phyloP scores from a whole-genome alignment of 73 alveolate genomes.

The Durusdinium trenchii region DNA sequence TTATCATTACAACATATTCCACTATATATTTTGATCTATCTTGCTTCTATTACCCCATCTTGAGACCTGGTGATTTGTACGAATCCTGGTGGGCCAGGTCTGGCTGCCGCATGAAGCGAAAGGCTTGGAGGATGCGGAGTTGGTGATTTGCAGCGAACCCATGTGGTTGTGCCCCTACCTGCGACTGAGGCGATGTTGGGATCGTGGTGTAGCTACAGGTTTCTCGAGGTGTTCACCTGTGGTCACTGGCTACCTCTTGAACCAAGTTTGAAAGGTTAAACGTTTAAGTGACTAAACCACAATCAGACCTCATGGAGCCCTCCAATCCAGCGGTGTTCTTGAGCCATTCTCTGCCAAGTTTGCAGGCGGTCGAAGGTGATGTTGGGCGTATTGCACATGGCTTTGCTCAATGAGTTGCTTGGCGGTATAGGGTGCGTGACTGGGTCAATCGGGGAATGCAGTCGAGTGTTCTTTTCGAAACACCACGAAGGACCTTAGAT shows the following conservation, averaged over 20 bases:
- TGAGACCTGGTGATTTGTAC: not conserved
- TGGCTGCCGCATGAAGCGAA: constrained; percentile 65
- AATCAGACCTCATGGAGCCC: no score
- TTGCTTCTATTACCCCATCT: no score
- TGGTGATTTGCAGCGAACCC: constrained; percentile 79
- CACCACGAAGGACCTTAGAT: no score
- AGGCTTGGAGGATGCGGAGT: constrained; percentile 52
- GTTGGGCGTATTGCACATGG: constrained; percentile 70
- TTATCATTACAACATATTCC: no score
- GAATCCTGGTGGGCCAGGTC: not conserved
- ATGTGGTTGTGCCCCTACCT: constrained; percentile 72
- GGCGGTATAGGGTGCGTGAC: constrained; percentile 7
- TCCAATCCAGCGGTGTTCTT: not conserved
- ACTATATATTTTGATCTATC: no score
- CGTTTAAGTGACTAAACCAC: not conserved
- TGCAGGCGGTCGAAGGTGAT: constrained; percentile 25
- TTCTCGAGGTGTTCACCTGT: no score
- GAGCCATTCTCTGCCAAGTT: no score
- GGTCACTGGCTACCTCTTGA: no score
- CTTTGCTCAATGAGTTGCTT: constrained; percentile 54
- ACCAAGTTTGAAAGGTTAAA: not conserved
- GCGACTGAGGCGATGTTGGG: constrained; percentile 16
- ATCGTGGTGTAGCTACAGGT: no score
- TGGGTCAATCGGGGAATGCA: no score
- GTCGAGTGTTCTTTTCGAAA: no score